Evolutionary conservation across 495 filamentous ascomycete species (phyloP).

Genomic region (Bathelium albidoporum): DNA sequence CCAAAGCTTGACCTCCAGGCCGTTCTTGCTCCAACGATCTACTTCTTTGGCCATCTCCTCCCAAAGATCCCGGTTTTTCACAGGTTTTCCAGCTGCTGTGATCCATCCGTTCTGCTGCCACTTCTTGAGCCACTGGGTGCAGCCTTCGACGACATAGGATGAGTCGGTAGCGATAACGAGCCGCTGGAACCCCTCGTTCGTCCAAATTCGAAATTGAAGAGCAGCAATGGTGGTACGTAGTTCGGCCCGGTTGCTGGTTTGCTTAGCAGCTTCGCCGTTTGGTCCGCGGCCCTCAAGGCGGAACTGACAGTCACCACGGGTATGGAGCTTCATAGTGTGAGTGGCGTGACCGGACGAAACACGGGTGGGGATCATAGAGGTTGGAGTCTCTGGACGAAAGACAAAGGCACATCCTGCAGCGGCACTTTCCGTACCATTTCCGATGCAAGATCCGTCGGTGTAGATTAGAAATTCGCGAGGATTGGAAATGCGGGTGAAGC

Average conservation of each 20-base stretch:
- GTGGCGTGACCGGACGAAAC: background rate
- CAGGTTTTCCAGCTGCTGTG: conserved; percentile 54
- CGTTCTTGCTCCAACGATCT: conserved; percentile 17
- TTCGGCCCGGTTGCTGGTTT: conserved; percentile 94
- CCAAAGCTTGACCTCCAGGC: conserved; percentile 35
- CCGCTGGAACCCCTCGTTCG: conserved; percentile 33
- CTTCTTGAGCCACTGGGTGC: conserved; percentile 70
- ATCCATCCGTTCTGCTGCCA: conserved; percentile 78
- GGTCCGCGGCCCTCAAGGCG: conserved; percentile 13
- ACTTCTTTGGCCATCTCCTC: conserved; percentile 55
- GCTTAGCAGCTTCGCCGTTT: conserved; percentile 28
- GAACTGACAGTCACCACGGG: background rate
- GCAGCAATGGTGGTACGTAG: conserved; percentile 77
- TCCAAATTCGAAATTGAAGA: conserved; percentile 51
- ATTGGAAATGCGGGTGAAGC: background rate
- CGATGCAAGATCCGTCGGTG: background rate
- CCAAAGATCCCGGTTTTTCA: conserved; percentile 79
- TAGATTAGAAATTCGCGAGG: background rate
- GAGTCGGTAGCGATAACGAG: conserved; percentile 73
- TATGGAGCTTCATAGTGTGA: background rate
- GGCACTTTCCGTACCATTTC: background rate
- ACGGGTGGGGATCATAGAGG: background rate
- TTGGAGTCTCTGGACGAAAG: conserved; percentile 3
- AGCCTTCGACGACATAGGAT: conserved; percentile 78
- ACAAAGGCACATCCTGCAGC: background rate